Percentiles rank a stretch among this genome's conserved stretches.
Conservation (phyloP, 1,139 yeast species). For the Williopsis jadinii region DNA sequence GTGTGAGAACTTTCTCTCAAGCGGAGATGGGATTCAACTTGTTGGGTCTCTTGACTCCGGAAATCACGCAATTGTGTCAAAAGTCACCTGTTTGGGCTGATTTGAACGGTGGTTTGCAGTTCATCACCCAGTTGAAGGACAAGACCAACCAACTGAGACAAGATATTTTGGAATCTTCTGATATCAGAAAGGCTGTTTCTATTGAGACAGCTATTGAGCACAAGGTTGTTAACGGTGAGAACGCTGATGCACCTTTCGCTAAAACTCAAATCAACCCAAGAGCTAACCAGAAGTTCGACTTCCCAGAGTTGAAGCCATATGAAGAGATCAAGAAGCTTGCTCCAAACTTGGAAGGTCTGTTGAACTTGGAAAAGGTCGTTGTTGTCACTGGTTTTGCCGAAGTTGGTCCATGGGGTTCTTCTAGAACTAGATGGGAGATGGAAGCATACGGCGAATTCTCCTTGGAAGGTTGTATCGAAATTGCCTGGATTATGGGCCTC, state of each 20-base stretch:
- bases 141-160: constrained; percentile 76
- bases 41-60: constrained; percentile 87
- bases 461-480: constrained; percentile 96
- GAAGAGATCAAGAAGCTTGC: constrained; percentile 64
- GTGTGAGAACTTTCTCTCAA: constrained; percentile 97
- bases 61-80: constrained; percentile 81
- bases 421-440: constrained; percentile 99
- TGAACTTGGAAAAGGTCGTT: constrained; percentile 84
- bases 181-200: constrained; percentile 91
- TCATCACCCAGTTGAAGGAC: constrained; percentile 85
- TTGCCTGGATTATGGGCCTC: constrained; percentile 99
- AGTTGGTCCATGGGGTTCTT: constrained; percentile 99
- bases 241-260: constrained; percentile 79
- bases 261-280: constrained; percentile 79
- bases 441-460: constrained; percentile 93
- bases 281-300: constrained; percentile 88
- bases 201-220: constrained; percentile 91
- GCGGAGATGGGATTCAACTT: constrained; percentile 99
- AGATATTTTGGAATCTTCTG: constrained; percentile 79
- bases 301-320: constrained; percentile 81
- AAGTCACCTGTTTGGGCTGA: constrained; percentile 95
- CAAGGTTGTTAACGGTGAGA: constrained; percentile 84
- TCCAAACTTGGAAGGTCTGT: constrained; percentile 80
- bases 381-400: constrained; percentile 97
- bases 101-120: constrained; percentile 97